Conservation (phyloP, 192 early-diverging fungal genomes). For the Coemansia sp. region DNA sequence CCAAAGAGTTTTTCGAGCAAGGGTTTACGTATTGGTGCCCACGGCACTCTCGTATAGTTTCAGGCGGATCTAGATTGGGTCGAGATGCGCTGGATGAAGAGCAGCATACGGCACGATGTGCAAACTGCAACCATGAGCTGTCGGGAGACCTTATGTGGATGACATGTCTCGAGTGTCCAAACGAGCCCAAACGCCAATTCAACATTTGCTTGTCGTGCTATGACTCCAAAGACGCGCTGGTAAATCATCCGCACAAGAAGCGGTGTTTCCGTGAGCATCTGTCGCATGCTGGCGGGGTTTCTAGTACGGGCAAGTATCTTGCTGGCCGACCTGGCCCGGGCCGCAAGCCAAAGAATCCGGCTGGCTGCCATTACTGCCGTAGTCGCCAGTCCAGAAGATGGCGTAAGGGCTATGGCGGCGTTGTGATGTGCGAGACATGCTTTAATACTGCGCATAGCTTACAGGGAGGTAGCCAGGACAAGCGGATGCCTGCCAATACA, state of each 20-base stretch:
- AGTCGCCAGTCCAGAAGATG: slow-evolving; percentile 39
- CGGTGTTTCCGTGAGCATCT: slow-evolving; percentile 53
- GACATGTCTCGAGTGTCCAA: slow-evolving; percentile 43
- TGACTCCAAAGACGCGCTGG: slow-evolving; percentile 42
- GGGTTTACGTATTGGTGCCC: slow-evolving; percentile 90
- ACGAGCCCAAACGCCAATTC: slow-evolving; percentile 25
- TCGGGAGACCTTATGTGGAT: slow-evolving; percentile 47
- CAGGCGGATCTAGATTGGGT: neutral
- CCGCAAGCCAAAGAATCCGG: slow-evolving; percentile 1
- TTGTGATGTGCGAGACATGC: slow-evolving; percentile 53
- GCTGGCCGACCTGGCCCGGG: neutral
- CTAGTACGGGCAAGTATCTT: slow-evolving; percentile 9
- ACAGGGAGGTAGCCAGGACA: slow-evolving; percentile 6
- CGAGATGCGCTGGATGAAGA: neutral
- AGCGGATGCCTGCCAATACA: neutral
- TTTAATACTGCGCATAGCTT: slow-evolving; percentile 39
- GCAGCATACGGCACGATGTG: slow-evolving; percentile 17
- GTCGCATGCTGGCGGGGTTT: slow-evolving; percentile 12
- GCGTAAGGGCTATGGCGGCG: slow-evolving; percentile 51
- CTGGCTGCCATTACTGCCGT: slow-evolving; percentile 50
- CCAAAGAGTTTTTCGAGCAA: slow-evolving; percentile 65
- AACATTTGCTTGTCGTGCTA: slow-evolving; percentile 47
- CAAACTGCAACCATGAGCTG: slow-evolving; percentile 29
- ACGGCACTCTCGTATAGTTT: slow-evolving; percentile 57
- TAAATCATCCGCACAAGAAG: slow-evolving; percentile 50